A percentile compares a stretch with the other conserved stretches of the same genome.
Conservation (phyloP, 2,329 filamentous ascomycete species). For the Zymoseptoria tritici region DNA sequence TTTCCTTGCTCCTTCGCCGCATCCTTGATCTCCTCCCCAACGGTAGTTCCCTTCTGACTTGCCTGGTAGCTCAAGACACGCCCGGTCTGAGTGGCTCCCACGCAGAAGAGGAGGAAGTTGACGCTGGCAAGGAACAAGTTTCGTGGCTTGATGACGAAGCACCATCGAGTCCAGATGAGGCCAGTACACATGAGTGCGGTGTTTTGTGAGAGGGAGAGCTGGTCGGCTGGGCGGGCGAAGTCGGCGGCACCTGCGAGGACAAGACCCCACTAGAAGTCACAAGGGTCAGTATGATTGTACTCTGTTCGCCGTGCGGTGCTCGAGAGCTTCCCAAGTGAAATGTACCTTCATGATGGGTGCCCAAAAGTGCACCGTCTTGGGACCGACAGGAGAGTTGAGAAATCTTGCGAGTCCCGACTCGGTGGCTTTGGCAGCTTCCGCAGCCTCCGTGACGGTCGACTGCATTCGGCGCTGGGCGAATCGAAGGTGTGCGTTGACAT, state of each 20-base stretch:
- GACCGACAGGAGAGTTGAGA: conserved; percentile 45
- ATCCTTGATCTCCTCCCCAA: conserved; percentile 36
- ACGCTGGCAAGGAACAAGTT: conserved; percentile 91
- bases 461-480: conserved; percentile 55
- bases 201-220: conserved; percentile 91
- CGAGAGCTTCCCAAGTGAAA: not conserved
- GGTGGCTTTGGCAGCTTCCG: conserved; percentile 29
- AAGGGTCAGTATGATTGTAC: conserved; percentile 5
- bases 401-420: conserved; percentile 60
- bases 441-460: conserved; percentile 53
- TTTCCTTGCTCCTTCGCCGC: conserved; percentile 28
- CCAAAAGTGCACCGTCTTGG: conserved; percentile 95
- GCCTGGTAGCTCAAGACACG: conserved; percentile 65
- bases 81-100: conserved; percentile 72
- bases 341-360: conserved; percentile 83
- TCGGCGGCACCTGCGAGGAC: conserved; percentile 89
- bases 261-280: conserved; percentile 64
- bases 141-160: conserved; percentile 88
- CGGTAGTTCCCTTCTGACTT: conserved; percentile 50
- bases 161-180: conserved; percentile 97
- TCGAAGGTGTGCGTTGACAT: conserved; percentile 21
- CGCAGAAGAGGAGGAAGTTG: conserved; percentile 93
- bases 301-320: not conserved
- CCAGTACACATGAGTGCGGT: conserved; percentile 82
- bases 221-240: conserved; percentile 82